Evolutionary conservation across 768 basidiomycete genomes (phyloP).

Genomic region (Lentinus tigrinus): DNA sequence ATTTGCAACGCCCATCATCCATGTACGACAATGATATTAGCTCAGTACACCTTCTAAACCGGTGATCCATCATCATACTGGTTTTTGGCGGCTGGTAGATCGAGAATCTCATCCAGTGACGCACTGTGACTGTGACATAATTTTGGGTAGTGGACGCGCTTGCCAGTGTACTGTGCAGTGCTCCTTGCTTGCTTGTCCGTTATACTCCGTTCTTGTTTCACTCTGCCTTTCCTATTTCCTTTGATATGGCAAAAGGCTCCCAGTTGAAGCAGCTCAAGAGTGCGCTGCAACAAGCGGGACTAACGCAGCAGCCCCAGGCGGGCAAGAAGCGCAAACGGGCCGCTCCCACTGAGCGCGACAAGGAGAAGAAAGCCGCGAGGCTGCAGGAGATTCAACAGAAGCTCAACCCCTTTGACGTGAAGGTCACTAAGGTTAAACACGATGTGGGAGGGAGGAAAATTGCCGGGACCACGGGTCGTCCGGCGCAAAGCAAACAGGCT

Average conservation of each 20-base stretch:
- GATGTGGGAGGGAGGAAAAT: slow-evolving; percentile 88
- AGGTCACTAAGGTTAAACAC: slow-evolving; percentile 89
- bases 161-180: neutral
- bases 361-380: slow-evolving; percentile 76
- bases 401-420: slow-evolving; percentile 92
- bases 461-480: slow-evolving; percentile 79
- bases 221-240: neutral
- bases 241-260: slow-evolving; percentile 73
- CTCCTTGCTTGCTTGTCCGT: neutral
- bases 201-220: neutral
- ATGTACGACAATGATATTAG: too few relatives aligned
- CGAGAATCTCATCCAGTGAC: neutral
- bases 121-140: neutral
- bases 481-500: slow-evolving; percentile 85
- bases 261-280: slow-evolving; percentile 90
- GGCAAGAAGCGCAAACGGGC: slow-evolving; percentile 72
- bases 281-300: slow-evolving; percentile 75
- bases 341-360: slow-evolving; percentile 66
- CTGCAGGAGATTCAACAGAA: slow-evolving; percentile 81
- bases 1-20: too few relatives aligned
- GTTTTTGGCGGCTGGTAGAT: too few relatives aligned
- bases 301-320: slow-evolving; percentile 57
- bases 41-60: too few relatives aligned
- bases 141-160: neutral
- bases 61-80: too few relatives aligned